Percentiles rank a stretch among this genome's conserved stretches.
These are phyloP conservation scores for Sugiyamaella lignohabitans DNA, from an alignment of 805 yeast genomes.

Conservation along the genomic window DNA sequence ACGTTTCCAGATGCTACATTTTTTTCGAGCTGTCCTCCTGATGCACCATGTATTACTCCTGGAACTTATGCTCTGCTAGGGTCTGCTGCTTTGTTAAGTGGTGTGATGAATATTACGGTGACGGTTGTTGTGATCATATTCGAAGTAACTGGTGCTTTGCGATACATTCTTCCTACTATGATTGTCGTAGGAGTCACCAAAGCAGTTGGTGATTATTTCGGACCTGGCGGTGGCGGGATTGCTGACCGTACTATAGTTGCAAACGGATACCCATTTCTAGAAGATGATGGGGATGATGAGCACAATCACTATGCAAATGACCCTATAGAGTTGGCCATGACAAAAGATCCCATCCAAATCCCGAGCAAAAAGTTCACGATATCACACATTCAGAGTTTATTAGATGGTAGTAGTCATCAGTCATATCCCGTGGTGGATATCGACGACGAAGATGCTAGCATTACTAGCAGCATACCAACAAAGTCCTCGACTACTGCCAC, in stretches of 20 bases:
- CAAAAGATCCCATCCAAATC: slow-evolving; percentile 11
- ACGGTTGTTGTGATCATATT: slow-evolving; percentile 94
- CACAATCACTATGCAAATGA: slow-evolving; percentile 43
- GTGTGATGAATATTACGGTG: slow-evolving; percentile 86
- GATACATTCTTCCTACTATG: slow-evolving; percentile 92
- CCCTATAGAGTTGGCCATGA: slow-evolving; percentile 56
- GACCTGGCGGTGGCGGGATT: slow-evolving; percentile 77
- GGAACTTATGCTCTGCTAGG: slow-evolving; percentile 96
- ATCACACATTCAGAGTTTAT: slow-evolving; percentile 20
- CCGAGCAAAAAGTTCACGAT: slow-evolving; percentile 20
- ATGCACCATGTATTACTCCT: slow-evolving; percentile 65
- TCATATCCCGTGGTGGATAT: slow-evolving; percentile 36
- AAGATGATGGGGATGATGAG: slow-evolving; percentile 45
- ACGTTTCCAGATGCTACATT: slow-evolving; percentile 33
- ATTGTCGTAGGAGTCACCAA: slow-evolving; percentile 87
- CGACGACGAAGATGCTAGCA: neutral
- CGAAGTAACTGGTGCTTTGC: slow-evolving; percentile 88
- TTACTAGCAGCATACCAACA: no score
- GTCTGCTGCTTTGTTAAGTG: slow-evolving; percentile 91
- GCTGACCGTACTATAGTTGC: slow-evolving; percentile 91
- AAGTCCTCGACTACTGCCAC: no score
- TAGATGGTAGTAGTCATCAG: slow-evolving; percentile 20
- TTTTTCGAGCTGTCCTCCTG: slow-evolving; percentile 38
- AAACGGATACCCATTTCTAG: slow-evolving; percentile 78
- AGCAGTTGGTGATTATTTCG: slow-evolving; percentile 67